Base-by-base conservation (phyloP, 73 alveolate species). In the Uronychia binucleata region DNA sequence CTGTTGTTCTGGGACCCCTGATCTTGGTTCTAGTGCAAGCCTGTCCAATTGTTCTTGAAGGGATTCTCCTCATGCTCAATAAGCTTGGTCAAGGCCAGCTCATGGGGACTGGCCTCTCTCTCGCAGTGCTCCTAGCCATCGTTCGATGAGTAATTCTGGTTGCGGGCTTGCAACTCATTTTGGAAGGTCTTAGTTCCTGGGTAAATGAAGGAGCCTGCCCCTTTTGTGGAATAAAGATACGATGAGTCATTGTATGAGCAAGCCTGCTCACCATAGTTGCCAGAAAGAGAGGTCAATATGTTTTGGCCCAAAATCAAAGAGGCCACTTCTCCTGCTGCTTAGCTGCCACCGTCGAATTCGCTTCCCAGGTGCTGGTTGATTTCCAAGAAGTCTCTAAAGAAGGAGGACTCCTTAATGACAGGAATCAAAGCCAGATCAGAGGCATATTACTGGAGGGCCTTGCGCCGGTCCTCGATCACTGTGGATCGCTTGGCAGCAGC, bases 361-460 rank as follows among this genome's bases (percentile, higher is more conserved):
- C 19, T 11, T 19, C 67, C 67, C 19, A 46, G 67, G 5, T 46
- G 67, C 19, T 46, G 67, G 19, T 88, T 31, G 28, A 88, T 81
- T 8, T 33, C 86, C 79, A 81, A 33, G 80, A 88, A 88, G 57
- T 82, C 58, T n/a, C 78, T 88, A 27, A 88, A 59, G 1, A 77
- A 58, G 1, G 78, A 79, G 28, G 84, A 74, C n/a, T 81, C 86
- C 31, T 83, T 81, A 26, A 88, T 88, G n/a, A 86, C 86, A 25
- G 94, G 94, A 28, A 88, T 82, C 34, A 83, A 57, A 25, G 87
- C 89, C 29, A 88, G 67, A 75, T 88, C 94, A 26, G 77, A 35
- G 1, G 82, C n/a, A 34, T 88, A 88, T 13, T 57, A 27, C 31
- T 78, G 58, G 8, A 86, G 84, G 29, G 75, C 33, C 31, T 79